Percentiles rank a stretch among this genome's conserved stretches.
Evolutionary conservation across 2,329 filamentous ascomycete species (phyloP).

Genomic region (Clonostachys solani): DNA sequence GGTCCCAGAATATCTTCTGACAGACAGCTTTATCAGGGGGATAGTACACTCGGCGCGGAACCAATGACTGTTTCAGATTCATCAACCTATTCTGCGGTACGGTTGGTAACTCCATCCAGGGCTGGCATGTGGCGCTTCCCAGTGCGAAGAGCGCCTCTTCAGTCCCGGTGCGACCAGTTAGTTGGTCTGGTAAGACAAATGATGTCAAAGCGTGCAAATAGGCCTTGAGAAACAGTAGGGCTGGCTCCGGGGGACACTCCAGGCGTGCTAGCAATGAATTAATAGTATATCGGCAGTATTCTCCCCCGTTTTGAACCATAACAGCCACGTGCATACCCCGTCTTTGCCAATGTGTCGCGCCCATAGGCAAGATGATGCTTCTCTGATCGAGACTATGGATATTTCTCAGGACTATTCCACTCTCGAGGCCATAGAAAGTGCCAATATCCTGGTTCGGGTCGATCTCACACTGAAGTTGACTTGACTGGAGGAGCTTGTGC

Average conservation of each 20-base stretch:
- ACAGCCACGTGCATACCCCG: constrained; percentile 15
- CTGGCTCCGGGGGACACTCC: constrained; percentile 51
- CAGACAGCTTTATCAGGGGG: constrained; percentile 22
- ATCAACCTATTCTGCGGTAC: background rate
- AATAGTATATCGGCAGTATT: constrained; percentile 46
- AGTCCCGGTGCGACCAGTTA: constrained; percentile 55
- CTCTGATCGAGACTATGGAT: background rate
- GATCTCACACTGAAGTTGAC: background rate
- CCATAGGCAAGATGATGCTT: background rate
- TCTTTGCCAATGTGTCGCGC: background rate
- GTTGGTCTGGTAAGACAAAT: constrained; percentile 47
- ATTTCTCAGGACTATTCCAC: background rate
- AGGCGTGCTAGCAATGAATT: constrained; percentile 51
- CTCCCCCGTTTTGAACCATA: constrained; percentile 8
- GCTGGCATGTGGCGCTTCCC: constrained; percentile 41
- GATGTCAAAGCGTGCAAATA: constrained; percentile 58
- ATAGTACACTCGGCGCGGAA: constrained; percentile 26
- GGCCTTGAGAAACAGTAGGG: constrained; percentile 51
- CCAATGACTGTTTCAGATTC: constrained; percentile 14
- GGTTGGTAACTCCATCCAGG: constrained; percentile 26
- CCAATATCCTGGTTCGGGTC: background rate
- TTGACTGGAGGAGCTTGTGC: background rate
- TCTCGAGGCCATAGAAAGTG: background rate
- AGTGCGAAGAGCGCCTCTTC: constrained; percentile 54
- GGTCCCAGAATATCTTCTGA: constrained; percentile 27